phyloP scores from a whole-genome alignment of 495 filamentous ascomycete species.

The Hypoxylon subgilvum region DNA sequence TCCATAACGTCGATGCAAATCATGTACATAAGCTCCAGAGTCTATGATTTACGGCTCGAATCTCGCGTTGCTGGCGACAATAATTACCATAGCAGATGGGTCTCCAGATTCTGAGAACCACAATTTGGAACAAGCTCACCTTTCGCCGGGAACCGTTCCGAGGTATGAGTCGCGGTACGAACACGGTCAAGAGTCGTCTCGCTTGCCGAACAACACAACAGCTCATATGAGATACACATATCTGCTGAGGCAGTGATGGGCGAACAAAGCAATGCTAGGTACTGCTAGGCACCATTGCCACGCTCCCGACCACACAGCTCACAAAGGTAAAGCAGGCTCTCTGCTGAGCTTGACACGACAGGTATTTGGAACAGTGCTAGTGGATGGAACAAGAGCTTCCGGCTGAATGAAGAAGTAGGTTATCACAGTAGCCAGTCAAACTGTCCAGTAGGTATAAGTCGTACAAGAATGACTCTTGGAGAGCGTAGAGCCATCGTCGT shows the following conservation, averaged over 20 bases:
- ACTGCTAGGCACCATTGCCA: not conserved
- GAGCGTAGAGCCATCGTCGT: too few species aligned
- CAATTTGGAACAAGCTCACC: conserved; percentile 4
- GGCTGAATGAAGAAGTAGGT: too few species aligned
- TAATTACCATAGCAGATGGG: conserved; percentile 8
- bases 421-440: too few species aligned
- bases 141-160: conserved; percentile 6
- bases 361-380: not conserved
- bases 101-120: conserved; percentile 3
- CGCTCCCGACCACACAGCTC: too few species aligned
- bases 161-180: not conserved
- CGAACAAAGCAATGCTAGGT: not conserved
- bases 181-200: not conserved
- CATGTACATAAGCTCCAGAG: conserved; percentile 17
- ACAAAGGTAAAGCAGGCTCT: not conserved
- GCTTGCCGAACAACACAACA: conserved; percentile 3
- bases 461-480: too few species aligned
- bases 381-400: not conserved
- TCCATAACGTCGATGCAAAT: conserved; percentile 18
- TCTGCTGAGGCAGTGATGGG: not conserved
- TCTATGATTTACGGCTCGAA: conserved; percentile 1
- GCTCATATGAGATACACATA: too few species aligned
- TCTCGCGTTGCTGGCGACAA: not conserved
- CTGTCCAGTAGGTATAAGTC: too few species aligned
- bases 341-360: not conserved